Evolutionary conservation across 1,284 basidiomycete species (phyloP).

Genomic region (Ganoderma resinaceum): DNA sequence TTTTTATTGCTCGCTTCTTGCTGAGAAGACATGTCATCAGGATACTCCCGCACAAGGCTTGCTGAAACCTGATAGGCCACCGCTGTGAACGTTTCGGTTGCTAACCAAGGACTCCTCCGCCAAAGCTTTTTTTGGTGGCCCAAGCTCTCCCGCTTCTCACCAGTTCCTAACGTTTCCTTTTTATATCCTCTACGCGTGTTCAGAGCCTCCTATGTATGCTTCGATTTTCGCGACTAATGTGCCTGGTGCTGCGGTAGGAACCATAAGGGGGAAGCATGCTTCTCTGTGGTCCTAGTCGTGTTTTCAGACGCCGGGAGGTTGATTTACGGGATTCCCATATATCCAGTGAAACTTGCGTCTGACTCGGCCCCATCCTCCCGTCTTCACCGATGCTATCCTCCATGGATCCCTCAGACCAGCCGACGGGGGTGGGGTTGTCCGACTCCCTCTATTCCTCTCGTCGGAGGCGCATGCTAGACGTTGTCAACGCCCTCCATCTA

Average conservation of each 20-base stretch:
- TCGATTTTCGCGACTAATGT: background rate
- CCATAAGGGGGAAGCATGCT: background rate
- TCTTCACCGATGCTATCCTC: background rate
- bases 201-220: background rate
- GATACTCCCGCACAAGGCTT: background rate
- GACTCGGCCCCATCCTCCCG: background rate
- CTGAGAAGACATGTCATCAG: background rate
- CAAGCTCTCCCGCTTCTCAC: background rate
- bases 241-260: background rate
- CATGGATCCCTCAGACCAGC: background rate
- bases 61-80: background rate
- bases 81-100: background rate
- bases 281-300: background rate
- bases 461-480: conserved; percentile 54
- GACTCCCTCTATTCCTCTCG: conserved; percentile 45
- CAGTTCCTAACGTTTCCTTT: background rate
- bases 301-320: background rate
- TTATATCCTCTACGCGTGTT: background rate
- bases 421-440: conserved; percentile 47
- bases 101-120: background rate
- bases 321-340: background rate
- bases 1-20: background rate
- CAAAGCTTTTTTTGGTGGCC: background rate
- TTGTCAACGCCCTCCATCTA: conserved; percentile 59
- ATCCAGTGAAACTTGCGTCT: background rate